Conservation (phyloP, 1,139 yeast genomes). For the Lodderomyces margitis region DNA sequence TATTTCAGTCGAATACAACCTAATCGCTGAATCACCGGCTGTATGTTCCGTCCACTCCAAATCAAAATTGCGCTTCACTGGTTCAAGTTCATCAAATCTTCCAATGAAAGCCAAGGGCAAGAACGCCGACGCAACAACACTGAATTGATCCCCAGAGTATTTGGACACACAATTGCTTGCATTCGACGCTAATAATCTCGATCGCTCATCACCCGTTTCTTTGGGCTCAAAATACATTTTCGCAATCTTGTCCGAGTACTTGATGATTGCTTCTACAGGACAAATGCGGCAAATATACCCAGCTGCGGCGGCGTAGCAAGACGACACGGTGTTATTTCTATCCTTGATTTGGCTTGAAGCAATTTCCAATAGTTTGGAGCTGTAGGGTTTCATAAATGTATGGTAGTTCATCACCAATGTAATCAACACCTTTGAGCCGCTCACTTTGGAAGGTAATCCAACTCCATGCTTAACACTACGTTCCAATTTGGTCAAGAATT, state of each 20-base stretch:
- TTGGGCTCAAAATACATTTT: slow-evolving; percentile 63
- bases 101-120: slow-evolving; percentile 82
- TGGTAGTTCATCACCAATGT: slow-evolving; percentile 58
- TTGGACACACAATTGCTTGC: slow-evolving; percentile 69
- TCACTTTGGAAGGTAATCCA: slow-evolving; percentile 89
- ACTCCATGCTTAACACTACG: slow-evolving; percentile 63
- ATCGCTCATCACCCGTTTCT: slow-evolving; percentile 46
- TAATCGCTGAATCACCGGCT: slow-evolving; percentile 69
- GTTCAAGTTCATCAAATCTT: slow-evolving; percentile 58
- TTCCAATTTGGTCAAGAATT: slow-evolving; percentile 48
- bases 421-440: slow-evolving; percentile 76
- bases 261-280: slow-evolving; percentile 49
- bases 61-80: slow-evolving; percentile 50
- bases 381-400: slow-evolving; percentile 55
- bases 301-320: slow-evolving; percentile 76
- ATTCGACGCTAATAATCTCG: slow-evolving; percentile 54
- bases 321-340: slow-evolving; percentile 67
- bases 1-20: slow-evolving; percentile 73
- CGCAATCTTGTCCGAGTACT: slow-evolving; percentile 52
- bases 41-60: slow-evolving; percentile 81
- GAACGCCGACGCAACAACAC: slow-evolving; percentile 58
- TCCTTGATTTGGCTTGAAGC: slow-evolving; percentile 64
- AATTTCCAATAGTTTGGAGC: slow-evolving; percentile 59
- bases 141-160: slow-evolving; percentile 70
- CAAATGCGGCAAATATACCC: slow-evolving; percentile 77